These are phyloP conservation scores for Hirsutella rhossiliensis DNA, from an alignment of 2,329 filamentous ascomycete genomes.

Conservation along the genomic window DNA sequence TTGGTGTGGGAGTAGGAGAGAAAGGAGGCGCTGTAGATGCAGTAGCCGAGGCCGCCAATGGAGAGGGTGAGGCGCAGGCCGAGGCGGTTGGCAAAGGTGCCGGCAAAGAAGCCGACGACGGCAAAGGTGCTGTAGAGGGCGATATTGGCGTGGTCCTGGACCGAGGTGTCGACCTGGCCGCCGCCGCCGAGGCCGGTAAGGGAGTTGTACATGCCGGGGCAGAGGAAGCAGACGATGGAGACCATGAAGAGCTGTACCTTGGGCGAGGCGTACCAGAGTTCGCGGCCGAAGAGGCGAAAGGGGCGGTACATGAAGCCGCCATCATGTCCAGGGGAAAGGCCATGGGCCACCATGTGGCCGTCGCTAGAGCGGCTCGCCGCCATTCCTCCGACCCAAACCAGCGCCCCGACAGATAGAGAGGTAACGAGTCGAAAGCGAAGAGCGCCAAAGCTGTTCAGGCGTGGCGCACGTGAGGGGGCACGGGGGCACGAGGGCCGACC, in stretches of 20 bases:
- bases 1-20: constrained; percentile 57
- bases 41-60: constrained; percentile 67
- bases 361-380: too few species aligned
- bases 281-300: constrained; percentile 38
- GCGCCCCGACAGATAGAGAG: constrained; percentile 5
- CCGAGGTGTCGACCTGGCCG: constrained; percentile 37
- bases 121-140: constrained; percentile 64
- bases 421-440: neutral
- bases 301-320: constrained; percentile 57
- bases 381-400: too few species aligned
- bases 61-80: constrained; percentile 57
- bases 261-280: constrained; percentile 62
- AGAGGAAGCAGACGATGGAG: constrained; percentile 42
- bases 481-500: too few species aligned
- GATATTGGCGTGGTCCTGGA: constrained; percentile 51
- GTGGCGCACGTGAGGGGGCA: too few species aligned
- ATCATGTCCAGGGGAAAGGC: constrained; percentile 4
- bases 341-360: too few species aligned
- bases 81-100: constrained; percentile 66
- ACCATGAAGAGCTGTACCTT: constrained; percentile 61
- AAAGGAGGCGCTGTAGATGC: constrained; percentile 60
- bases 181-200: constrained; percentile 53
- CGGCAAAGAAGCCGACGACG: constrained; percentile 56
- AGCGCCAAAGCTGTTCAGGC: too few species aligned
- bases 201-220: constrained; percentile 63